These are phyloP conservation scores for Venturia asperata DNA, from an alignment of 2,329 filamentous ascomycete species.

Conservation along the genomic window DNA sequence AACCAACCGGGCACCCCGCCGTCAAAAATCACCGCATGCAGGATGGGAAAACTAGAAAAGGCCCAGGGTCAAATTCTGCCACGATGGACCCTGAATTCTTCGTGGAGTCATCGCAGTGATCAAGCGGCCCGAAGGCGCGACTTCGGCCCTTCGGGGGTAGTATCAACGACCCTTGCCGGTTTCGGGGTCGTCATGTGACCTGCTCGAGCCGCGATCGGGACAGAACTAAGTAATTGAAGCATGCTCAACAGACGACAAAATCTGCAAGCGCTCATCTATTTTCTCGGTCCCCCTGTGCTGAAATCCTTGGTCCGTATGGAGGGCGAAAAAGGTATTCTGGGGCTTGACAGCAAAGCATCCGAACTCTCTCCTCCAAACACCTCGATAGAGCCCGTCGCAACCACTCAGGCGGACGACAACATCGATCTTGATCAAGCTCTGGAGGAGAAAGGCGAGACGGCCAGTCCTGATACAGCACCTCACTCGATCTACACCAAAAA, in stretches of 20 bases:
- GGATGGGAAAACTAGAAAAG: not conserved
- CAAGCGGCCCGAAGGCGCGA: not conserved
- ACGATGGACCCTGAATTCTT: not conserved
- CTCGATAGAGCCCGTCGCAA: not conserved
- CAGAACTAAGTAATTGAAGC: not conserved
- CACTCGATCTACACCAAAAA: conserved; percentile 17
- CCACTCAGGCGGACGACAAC: not conserved
- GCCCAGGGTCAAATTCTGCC: not conserved
- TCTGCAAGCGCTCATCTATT: not conserved
- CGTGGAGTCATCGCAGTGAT: not conserved
- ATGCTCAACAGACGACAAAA: not conserved
- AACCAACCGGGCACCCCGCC: not conserved
- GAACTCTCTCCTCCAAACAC: not conserved
- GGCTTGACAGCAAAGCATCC: not conserved
- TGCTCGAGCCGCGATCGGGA: not conserved
- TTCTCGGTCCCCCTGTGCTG: not conserved
- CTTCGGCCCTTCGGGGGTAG: not conserved
- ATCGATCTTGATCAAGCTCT: not conserved
- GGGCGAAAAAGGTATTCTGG: not conserved
- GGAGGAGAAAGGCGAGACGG: not conserved
- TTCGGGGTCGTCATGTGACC: not conserved
- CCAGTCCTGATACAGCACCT: not conserved
- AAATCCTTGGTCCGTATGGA: not conserved
- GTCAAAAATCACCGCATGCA: not conserved
- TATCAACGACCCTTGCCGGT: not conserved